Evolutionary conservation across 371 early-diverging fungal genomes (phyloP), one percentile per base, ranked within the genome.

Genomic region (Mortierella polycephala): DNA sequence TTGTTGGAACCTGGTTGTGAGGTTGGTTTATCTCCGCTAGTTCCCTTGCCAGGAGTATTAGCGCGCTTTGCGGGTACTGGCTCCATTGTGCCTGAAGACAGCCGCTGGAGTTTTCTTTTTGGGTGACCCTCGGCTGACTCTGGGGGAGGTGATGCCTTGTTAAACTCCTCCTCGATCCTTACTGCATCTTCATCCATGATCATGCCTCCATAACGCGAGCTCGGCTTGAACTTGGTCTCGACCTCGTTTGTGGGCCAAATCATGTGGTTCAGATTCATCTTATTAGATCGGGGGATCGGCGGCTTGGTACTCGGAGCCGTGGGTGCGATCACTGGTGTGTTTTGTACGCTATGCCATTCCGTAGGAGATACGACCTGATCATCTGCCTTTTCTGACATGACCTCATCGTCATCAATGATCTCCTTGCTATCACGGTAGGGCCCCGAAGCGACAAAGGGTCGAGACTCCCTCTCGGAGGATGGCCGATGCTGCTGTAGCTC

Each of bases 201-300:
- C 79, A 79, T 79, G 50, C 46, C 67, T n/a, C 64, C 59, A 20
- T 71, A 71, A 40, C 63, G 62, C 0, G 71, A 51, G 41, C 62
- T 50, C 12, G 73, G 50, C 18, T 57, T 23, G 60, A 69, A 79
- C 40, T 69, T 79, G 46, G 69, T 72, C n/a, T 72, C 79, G 57
- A 72, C 55, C 37, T 79, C 73, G 30, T 79, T 79, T 14, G 79
- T 79, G 1, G 79, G 79, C 79, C 79, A 77, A 23, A 77, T 69
- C 72, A 77, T 71, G 13, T 72, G 72, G 66, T 77, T 66, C 42
- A 79, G 56, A 62, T 79, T 79, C 79, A 79, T 79, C 71, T 76
- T 76, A 47, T 71, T 71, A 12, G 76, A 76, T 9, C 76, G 76
- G 20, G 55, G 76, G 18, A 57, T 57, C 42, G 70, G 60, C 30